Evolutionary conservation across 306 rosid species (phyloP).

Genomic region (Vicia sativa): DNA sequence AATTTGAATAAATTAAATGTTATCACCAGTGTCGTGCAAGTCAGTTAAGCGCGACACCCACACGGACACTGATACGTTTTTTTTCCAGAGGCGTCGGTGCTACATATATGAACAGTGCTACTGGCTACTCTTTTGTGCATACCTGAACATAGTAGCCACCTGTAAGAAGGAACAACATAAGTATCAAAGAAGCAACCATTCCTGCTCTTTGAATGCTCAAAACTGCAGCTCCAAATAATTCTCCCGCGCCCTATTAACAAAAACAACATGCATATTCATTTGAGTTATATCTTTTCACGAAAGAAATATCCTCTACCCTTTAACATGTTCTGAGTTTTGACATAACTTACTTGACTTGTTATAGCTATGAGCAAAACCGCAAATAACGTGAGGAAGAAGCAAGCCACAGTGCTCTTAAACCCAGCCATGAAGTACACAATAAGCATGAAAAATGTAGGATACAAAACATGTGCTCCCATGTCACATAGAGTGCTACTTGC

Average conservation of each 20-base stretch:
- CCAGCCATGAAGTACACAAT: conserved; percentile 92
- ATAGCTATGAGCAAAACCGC: conserved; percentile 71
- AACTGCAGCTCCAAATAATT: conserved; percentile 92
- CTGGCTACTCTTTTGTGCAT: not conserved
- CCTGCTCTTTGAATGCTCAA: conserved; percentile 92
- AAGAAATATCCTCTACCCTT: not conserved
- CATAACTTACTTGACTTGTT: conserved; percentile 82
- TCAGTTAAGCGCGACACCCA: too few relatives aligned
- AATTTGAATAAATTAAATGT: too few relatives aligned
- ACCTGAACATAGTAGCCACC: conserved; percentile 98
- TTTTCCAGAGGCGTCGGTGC: too few relatives aligned
- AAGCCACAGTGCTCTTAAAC: conserved; percentile 69
- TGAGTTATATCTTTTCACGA: conserved; percentile 1
- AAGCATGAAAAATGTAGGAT: conserved; percentile 86
- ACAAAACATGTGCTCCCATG: conserved; percentile 87
- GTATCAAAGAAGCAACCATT: conserved; percentile 85
- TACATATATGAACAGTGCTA: not conserved
- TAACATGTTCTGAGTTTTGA: conserved; percentile 1
- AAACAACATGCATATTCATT: not conserved
- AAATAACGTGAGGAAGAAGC: conserved; percentile 77
- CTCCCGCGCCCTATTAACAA: conserved; percentile 85
- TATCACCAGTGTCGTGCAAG: too few relatives aligned
- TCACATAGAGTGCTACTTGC: conserved; percentile 92
- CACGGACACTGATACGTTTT: too few relatives aligned
- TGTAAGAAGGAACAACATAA: conserved; percentile 91